Base-by-base conservation (phyloP, 1,139 yeast species). In the Pichia sp. region DNA sequence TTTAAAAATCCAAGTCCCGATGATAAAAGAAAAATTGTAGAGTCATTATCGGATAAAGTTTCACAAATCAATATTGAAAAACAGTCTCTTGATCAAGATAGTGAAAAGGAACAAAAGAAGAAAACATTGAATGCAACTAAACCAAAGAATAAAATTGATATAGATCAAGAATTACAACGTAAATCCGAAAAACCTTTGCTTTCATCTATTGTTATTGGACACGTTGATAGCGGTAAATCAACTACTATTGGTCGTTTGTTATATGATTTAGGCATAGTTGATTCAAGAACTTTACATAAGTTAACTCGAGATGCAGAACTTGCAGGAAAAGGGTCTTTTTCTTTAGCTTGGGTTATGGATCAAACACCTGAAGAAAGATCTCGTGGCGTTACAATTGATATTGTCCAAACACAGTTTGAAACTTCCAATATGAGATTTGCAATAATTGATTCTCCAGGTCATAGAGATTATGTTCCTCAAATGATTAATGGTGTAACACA, bases 361-460 rank as follows among this genome's bases (percentile, higher is more conserved):
- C 96, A 90, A 66, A 89, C 97, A 0, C 71, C 76, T 1, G 98
- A 92, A 64, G 99, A 94, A 67, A 77, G 99, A 58, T 66, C 75
- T 6, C 69, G 90, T 55, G 98, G 99, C 54, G 96, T 94, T 5
- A 94, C 99, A 2, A 87, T 92, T 39, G 97, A 94, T 58, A 84
- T 90, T 34, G 57, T 95, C 57, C 86, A 92, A 32, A 86, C 94
- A 34, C 77, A 79, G 44, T 87, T 94, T 58, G 90, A 85, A 58
- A 87, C 97, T 0, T 58, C 65, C 0, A 66, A 64, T 1, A 76
- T 84, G 1, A 70, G 77, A 47, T 89, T 87, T 66, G 88, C 96
- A 0, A 87, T 95, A 32, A 85, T 94, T 44, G 99, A 94, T 70
- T 96, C 98, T 0, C 99, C 99, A 8, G 99, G 99, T 4, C 99